Percentiles rank a stretch among this genome's conserved stretches.
Conservation (phyloP, 495 filamentous ascomycete genomes). For the Annulohypoxylon moriforme region DNA sequence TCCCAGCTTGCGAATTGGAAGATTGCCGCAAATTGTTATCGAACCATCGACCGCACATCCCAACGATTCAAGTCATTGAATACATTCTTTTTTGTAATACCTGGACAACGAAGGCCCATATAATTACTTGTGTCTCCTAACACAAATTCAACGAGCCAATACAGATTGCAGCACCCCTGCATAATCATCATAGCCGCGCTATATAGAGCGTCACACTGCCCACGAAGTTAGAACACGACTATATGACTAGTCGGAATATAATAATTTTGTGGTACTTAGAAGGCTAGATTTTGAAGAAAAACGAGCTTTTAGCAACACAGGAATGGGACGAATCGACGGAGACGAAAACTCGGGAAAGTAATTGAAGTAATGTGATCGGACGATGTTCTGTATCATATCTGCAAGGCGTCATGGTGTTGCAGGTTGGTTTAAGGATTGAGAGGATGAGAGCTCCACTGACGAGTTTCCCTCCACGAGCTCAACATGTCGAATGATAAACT, state of each 20-base stretch:
- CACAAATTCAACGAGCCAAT: neutral
- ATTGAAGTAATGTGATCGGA: neutral
- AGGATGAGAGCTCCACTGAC: neutral
- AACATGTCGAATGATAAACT: neutral
- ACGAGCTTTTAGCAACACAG: neutral
- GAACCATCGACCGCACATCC: slow-evolving; percentile 61
- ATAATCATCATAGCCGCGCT: neutral
- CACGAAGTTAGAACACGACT: slow-evolving; percentile 2
- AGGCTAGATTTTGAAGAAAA: neutral
- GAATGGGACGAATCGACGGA: slow-evolving; percentile 5
- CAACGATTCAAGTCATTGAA: slow-evolving; percentile 15
- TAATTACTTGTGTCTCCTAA: neutral
- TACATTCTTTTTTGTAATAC: neutral
- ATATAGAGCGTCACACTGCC: neutral
- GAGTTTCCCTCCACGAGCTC: neutral
- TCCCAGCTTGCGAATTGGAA: slow-evolving; percentile 57
- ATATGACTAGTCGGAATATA: slow-evolving; percentile 5
- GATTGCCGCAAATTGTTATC: slow-evolving; percentile 63
- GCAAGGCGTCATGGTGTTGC: slow-evolving; percentile 34
- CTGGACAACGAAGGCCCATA: neutral
- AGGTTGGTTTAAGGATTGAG: slow-evolving; percentile 13
- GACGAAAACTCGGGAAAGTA: slow-evolving; percentile 8
- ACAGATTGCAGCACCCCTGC: neutral
- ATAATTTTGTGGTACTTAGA: slow-evolving; percentile 5
- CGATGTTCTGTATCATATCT: slow-evolving; percentile 35